Base-by-base conservation (phyloP, 345 rosid genomes). In the Arabis alpina region DNA sequence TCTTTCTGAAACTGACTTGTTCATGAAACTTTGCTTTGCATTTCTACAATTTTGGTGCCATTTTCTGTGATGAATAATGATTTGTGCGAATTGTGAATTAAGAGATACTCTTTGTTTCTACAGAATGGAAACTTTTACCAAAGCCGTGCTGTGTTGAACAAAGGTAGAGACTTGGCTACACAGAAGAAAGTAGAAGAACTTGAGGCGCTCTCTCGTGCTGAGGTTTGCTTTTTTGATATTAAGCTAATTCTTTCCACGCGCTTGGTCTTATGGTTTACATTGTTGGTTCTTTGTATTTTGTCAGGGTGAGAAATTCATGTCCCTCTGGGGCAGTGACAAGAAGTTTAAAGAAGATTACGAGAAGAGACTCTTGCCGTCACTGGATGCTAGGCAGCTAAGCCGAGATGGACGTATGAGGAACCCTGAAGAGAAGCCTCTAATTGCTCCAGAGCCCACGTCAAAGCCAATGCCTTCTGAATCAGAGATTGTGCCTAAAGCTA, bases 391-490 rank as follows among this genome's bases (percentile, higher is more conserved):
- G 44, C 86, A 81, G 68, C 32, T 92, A 77, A 85, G 94, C 64
- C 80, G 81, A 75, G 98, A 92, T 75, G 96, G 92, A 52, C 82
- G 96, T 30, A 84, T 83, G 3, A 86, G 93, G 79, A 83, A 85
- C 77, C 89, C 89, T 42, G 86, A 75, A 61, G 98, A 92, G 84
- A 92, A 85, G 77, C 92, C 90, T 37, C 53, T 87, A 61, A 57
- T 80, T 43, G 76, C 36, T 32, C 77, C 63, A 10, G 89, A 81
- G 83, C 54, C 72, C 10, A 51, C 56, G 0, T 12, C 62, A 28
- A 67, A 54, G 54, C 28, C 51, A 25, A 24, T 28, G 71, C 64
- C 76, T 50, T 15, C 79, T 23, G 77, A 71, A 61, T 69, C 78
- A 0, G 89, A 82, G 76, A 56, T 70, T 1, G 62, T 68, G 48